Base-by-base conservation (phyloP, 2,329 filamentous ascomycete species). In the Neophaeococcomyces mojaviensis region DNA sequence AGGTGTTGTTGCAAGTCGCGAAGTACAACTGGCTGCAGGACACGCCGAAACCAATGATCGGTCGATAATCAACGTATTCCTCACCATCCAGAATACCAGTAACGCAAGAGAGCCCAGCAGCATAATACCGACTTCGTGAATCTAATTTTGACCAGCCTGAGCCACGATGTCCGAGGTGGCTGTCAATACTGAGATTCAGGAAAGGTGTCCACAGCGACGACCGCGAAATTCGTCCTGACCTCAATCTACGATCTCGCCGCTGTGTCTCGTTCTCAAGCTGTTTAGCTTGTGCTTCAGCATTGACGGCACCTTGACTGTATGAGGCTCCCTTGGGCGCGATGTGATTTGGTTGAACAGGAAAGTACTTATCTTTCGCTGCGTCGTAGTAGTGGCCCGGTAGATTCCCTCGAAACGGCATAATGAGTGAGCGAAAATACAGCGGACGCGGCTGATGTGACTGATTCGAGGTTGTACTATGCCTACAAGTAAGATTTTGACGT, bases 361-460 rank as follows among this genome's bases (percentile, higher is more conserved):
- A 86, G 58, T 85, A 86, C 52, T 78, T 82, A 31, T 73, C 73
- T 61, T 78, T 84, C 35, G 72, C 71, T 15, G 22, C 38, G 20
- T 46, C 43, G 36, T 20, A 46, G 36, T 46, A 46, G 18, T 18
- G 39, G 3, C 43, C 43, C 4, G 43, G 43, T 2, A 46, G 39
- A 12, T 44, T 31, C 36, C 9, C 5, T 28, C 8, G 39, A 7
- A 22, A 4, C 10, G 26, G 8, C 26, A 41, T 38, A 24, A 6
- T 24, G 15, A n/a, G 7, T 38, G 20, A 16, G 36, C n/a, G n/a
- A n/a, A n/a, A n/a, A n/a, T n/a, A n/a, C n/a, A n/a, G 36, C 19
- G 36, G 16, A 20, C 24, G 10, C 24, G n/a, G n/a, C 10, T 28
- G 24, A 5, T 28, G 5, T 5, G 5, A 10, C 5, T 28, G 24